Evolutionary conservation across 2,329 filamentous ascomycete species (phyloP).

Genomic region (Pleoardoris graminearum): DNA sequence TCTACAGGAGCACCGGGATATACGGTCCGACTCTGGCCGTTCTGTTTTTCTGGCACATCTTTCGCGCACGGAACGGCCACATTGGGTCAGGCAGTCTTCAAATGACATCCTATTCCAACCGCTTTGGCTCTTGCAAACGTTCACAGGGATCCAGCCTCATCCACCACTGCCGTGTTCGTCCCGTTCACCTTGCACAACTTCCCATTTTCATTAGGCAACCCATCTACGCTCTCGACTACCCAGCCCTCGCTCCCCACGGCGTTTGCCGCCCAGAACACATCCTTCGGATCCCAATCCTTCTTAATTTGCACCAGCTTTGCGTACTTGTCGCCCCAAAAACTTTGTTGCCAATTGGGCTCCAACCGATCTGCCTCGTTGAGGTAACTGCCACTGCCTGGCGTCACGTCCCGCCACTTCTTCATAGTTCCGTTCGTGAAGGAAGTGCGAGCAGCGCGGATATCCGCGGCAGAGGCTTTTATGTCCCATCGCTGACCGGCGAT

Average conservation of each 20-base stretch:
- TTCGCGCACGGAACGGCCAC: too few relatives aligned
- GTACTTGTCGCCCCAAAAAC: constrained; percentile 43
- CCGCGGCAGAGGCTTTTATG: constrained; percentile 8
- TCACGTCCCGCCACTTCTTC: constrained; percentile 30
- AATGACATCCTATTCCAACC: neutral
- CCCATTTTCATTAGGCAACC: constrained; percentile 29
- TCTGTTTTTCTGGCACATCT: too few relatives aligned
- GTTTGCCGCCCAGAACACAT: constrained; percentile 31
- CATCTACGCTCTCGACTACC: constrained; percentile 26
- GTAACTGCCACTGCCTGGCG: constrained; percentile 33
- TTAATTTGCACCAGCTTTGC: constrained; percentile 22
- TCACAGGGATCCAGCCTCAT: too few relatives aligned
- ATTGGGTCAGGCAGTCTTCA: too few relatives aligned
- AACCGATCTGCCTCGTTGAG: constrained; percentile 43
- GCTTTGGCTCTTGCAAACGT: neutral
- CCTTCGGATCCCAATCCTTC: constrained; percentile 21
- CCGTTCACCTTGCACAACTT: constrained; percentile 24
- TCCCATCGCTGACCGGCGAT: constrained; percentile 18
- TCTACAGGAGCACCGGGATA: too few relatives aligned
- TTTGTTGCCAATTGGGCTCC: constrained; percentile 41
- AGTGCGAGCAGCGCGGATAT: constrained; percentile 17
- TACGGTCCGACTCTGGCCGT: too few relatives aligned
- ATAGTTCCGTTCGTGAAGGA: constrained; percentile 28
- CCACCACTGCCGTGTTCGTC: too few relatives aligned
- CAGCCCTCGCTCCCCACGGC: constrained; percentile 31